Evolutionary conservation across 495 filamentous ascomycete species (phyloP).

Genomic region (Xylaria scruposa): DNA sequence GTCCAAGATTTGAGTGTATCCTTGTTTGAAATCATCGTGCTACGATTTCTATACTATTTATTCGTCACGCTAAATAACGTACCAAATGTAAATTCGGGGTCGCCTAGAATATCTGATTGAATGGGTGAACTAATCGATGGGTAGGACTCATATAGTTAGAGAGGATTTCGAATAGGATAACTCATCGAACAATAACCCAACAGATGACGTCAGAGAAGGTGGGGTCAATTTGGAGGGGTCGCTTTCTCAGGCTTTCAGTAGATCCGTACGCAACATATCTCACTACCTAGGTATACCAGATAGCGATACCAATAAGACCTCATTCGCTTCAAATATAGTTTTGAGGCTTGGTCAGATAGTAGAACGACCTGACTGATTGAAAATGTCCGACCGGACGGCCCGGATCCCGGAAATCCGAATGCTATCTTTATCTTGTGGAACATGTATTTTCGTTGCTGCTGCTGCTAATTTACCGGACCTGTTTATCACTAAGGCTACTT

Average conservation of each 20-base stretch:
- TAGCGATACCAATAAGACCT: neutral
- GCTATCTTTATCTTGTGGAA: neutral
- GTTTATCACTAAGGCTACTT: neutral
- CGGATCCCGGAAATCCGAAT: constrained; percentile 12
- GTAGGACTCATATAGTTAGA: neutral
- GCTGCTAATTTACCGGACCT: neutral
- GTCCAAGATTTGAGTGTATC: neutral
- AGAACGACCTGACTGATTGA: neutral
- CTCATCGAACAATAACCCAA: neutral
- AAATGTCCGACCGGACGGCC: constrained; percentile 18
- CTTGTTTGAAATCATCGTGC: neutral
- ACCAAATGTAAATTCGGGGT: constrained; percentile 5
- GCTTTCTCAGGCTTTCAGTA: too few relatives aligned
- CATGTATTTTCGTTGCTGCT: neutral
- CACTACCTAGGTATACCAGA: neutral
- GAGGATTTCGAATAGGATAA: neutral
- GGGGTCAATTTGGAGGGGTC: neutral
- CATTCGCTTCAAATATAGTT: neutral
- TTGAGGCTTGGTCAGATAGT: neutral
- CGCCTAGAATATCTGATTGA: neutral
- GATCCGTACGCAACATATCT: neutral
- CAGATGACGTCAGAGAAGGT: constrained; percentile 4
- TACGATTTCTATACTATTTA: neutral
- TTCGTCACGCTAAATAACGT: too few relatives aligned
- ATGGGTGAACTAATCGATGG: neutral